Evolutionary conservation across 2,329 filamentous ascomycete genomes (phyloP).

Genomic region (Epichloe uncinata): DNA sequence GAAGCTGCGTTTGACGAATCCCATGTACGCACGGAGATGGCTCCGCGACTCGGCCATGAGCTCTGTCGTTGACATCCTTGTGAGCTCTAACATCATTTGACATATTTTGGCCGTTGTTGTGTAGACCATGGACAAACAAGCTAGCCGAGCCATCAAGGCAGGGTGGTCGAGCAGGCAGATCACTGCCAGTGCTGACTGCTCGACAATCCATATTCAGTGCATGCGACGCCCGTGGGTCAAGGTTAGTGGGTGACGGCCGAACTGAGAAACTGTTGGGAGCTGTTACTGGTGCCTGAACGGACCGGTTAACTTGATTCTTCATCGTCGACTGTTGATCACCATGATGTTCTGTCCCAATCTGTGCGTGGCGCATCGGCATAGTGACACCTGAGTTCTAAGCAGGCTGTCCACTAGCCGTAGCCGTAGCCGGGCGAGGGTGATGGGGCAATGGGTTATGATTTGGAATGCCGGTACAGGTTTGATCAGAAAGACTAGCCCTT

Average conservation of each 20-base stretch:
- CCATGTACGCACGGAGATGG: background rate
- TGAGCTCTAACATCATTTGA: background rate
- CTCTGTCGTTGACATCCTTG: background rate
- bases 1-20: background rate
- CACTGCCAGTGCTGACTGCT: background rate
- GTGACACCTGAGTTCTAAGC: constrained; percentile 9
- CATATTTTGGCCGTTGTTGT: background rate
- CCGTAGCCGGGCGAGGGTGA: background rate
- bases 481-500: background rate
- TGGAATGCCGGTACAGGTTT: background rate
- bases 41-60: background rate
- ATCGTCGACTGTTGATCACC: background rate
- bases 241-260: background rate
- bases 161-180: background rate
- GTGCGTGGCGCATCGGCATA: background rate
- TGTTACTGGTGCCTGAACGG: background rate
- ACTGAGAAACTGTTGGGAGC: background rate
- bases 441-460: background rate
- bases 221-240: background rate
- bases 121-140: background rate
- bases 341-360: background rate
- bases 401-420: constrained; percentile 6
- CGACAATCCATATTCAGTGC: background rate
- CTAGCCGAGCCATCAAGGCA: background rate
- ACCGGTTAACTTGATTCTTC: background rate